These are phyloP conservation scores for Hanseniaspora taiwanica DNA, from an alignment of 805 yeast genomes.

Conservation along the genomic window DNA sequence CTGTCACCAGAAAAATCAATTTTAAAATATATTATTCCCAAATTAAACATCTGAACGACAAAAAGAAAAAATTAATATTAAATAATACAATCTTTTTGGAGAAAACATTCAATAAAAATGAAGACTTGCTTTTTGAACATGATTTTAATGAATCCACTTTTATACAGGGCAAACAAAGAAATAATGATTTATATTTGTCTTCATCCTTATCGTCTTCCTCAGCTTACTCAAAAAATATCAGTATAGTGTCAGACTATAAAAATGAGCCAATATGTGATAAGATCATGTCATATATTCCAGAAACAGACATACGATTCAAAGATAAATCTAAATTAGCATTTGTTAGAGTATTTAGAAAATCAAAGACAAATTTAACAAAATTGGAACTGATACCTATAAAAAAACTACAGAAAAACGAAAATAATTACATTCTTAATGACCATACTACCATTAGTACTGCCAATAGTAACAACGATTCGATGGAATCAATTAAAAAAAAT, in stretches of 20 bases:
- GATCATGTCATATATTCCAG: background rate
- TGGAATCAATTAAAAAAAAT: conserved; percentile 5
- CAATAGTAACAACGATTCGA: background rate
- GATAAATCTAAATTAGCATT: background rate
- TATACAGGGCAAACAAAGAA: background rate
- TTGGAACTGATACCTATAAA: background rate
- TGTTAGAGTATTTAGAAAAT: background rate
- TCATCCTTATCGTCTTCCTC: background rate
- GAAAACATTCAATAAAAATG: background rate
- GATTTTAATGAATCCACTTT: too few relatives aligned
- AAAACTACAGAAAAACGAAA: too few relatives aligned
- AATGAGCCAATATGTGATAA: background rate
- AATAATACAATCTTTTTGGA: background rate
- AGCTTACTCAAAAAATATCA: background rate
- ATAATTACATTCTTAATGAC: too few relatives aligned
- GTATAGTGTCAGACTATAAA: background rate
- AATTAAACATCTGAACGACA: too few relatives aligned
- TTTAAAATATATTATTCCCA: too few relatives aligned
- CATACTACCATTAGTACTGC: too few relatives aligned
- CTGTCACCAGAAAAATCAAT: too few relatives aligned
- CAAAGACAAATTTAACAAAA: background rate
- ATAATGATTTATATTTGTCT: background rate
- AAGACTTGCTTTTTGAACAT: background rate
- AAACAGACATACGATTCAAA: background rate
- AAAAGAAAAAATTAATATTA: background rate